Base-by-base conservation (phyloP, 257 asterid genomes). In the Ilex asprella region DNA sequence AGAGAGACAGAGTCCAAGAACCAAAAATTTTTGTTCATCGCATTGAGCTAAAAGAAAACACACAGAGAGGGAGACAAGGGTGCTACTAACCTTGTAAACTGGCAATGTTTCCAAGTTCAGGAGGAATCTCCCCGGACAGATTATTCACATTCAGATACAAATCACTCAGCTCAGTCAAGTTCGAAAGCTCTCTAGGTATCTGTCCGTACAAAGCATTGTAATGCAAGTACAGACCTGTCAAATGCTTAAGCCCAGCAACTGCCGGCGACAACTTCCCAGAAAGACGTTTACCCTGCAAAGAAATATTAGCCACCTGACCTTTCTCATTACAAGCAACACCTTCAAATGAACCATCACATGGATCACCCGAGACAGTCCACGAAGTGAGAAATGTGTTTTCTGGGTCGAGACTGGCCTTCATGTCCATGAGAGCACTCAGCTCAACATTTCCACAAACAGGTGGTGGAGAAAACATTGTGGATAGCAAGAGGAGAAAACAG, bases 211-310 rank as follows among this genome's bases (percentile, higher is more conserved):
- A 65, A 7, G 91, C 77, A 35, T 91, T 91, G 71, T 84, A 91
- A 71, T 91, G 98, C 88, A 91, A 79, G 66, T 88, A 91, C 72
- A 91, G 74, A 2, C 94, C 95, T 3, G 96, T 84, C 85, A 91
- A 73, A 65, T 86, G 88, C 56, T 59, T 63, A 58, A 91, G 82
- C 55, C 79, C 81, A 13, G 85, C 91, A 31, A 91, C 61, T 55
- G 87, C 85, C 52, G 95, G 86, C 9, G 94, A 84, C 10, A 91
- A 67, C 60, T 80, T 88, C 67, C 98, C 98, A 59, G 83, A 69
- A 56, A 91, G 95, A 49, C 96, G 86, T 76, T 82, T 91, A 1
- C 96, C 96, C 79, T 91, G 98, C 74, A 91, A 72, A 0, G 98
- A 84, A 65, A 91, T 83, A 73, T 91, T 91, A 10, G 87, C 85